A percentile compares a stretch with the other conserved stretches of the same genome.
Evolutionary conservation across 768 basidiomycete species (phyloP).

Genomic region (Termitomyces sp.): DNA sequence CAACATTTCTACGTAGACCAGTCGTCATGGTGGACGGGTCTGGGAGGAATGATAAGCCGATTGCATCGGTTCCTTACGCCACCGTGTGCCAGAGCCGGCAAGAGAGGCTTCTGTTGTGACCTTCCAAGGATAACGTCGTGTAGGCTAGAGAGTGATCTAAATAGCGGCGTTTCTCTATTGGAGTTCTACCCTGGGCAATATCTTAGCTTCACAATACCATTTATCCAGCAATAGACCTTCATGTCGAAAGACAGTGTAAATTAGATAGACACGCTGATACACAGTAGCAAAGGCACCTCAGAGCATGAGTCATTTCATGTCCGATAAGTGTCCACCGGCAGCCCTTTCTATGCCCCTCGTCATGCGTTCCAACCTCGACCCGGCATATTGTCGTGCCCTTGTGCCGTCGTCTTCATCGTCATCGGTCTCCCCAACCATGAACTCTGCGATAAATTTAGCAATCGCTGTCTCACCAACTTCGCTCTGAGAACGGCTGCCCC

Average conservation of each 20-base stretch:
- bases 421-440: slow-evolving; percentile 53
- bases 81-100: no score
- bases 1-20: slow-evolving; percentile 22
- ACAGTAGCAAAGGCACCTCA: not conserved
- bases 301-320: slow-evolving; percentile 21
- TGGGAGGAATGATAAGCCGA: slow-evolving; percentile 40
- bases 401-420: slow-evolving; percentile 32
- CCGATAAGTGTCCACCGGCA: slow-evolving; percentile 52
- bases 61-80: no score
- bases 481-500: slow-evolving; percentile 75
- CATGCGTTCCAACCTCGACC: slow-evolving; percentile 29
- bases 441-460: slow-evolving; percentile 72
- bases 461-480: slow-evolving; percentile 81
- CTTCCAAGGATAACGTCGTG: no score
- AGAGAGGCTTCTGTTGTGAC: no score
- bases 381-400: slow-evolving; percentile 11
- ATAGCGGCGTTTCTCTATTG: slow-evolving; percentile 49
- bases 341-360: slow-evolving; percentile 55
- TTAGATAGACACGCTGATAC: not conserved
- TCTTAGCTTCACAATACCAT: not conserved
- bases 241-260: not conserved
- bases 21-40: slow-evolving; percentile 33
- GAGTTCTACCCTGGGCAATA: slow-evolving; percentile 26
- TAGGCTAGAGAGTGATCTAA: no score
- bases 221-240: not conserved